Percentiles rank a stretch among this genome's conserved stretches.
phyloP scores from a whole-genome alignment of 305 asterid species.

The Fraxinus greggii region DNA sequence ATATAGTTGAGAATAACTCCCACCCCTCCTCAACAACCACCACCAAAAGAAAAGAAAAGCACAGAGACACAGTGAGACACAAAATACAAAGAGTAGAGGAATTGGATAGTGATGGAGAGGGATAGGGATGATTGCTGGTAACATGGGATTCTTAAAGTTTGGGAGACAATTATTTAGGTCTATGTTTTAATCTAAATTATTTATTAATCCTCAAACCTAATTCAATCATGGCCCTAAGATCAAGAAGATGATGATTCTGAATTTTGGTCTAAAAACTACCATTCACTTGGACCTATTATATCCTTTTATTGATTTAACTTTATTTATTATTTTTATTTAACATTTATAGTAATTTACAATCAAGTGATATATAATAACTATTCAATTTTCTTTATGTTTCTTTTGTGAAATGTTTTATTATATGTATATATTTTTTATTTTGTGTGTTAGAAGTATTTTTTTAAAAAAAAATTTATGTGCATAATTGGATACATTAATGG shows the following conservation, averaged over 20 bases:
- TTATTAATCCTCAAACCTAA: not conserved
- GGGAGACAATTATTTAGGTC: slow-evolving; percentile 46
- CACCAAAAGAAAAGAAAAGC: not conserved
- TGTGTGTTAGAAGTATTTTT: not conserved
- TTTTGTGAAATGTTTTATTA: too few relatives aligned
- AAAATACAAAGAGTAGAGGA: slow-evolving; percentile 18
- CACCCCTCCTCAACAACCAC: not conserved
- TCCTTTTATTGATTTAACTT: not conserved
- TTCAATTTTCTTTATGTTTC: too few relatives aligned
- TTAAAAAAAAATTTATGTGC: too few relatives aligned
- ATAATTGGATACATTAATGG: too few relatives aligned
- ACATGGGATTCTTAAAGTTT: slow-evolving; percentile 52
- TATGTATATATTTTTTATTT: not conserved
- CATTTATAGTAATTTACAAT: too few relatives aligned
- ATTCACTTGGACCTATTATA: not conserved
- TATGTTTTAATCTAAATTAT: slow-evolving; percentile 29
- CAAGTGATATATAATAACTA: too few relatives aligned
- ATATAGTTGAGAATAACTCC: not conserved
- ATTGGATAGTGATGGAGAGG: slow-evolving; percentile 35
- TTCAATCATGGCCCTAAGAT: not conserved
- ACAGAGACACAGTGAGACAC: not conserved
- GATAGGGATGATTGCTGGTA: slow-evolving; percentile 43
- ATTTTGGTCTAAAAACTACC: not conserved
- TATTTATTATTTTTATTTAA: too few relatives aligned
- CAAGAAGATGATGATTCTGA: not conserved